Evolutionary conservation across 352 stramenopile species (phyloP).

Genomic region (Phytophthora foliorum): DNA sequence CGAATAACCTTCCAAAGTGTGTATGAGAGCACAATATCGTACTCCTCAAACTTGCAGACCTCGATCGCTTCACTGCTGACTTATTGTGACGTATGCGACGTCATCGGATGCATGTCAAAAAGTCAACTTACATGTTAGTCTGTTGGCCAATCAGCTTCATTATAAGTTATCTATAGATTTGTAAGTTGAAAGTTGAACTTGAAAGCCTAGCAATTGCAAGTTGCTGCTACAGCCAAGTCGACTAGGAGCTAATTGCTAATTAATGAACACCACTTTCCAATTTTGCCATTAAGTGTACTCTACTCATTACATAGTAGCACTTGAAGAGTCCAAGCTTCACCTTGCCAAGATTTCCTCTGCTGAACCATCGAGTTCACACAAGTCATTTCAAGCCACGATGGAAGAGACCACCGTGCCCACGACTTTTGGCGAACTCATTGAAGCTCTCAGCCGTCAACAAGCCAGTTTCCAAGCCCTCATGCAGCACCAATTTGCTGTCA

Average conservation of each 20-base stretch:
- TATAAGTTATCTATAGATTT: neutral
- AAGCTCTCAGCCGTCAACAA: conserved; percentile 1
- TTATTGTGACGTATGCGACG: conserved; percentile 1
- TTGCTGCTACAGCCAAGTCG: neutral
- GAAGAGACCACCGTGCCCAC: conserved; percentile 2
- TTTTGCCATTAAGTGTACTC: neutral
- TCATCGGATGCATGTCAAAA: neutral
- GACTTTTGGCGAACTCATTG: neutral
- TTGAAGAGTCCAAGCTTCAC: conserved; percentile 5
- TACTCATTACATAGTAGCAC: conserved; percentile 6
- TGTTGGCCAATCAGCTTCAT: neutral
- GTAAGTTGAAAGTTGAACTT: conserved; percentile 1
- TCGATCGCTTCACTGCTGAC: too few species aligned
- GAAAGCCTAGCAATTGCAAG: neutral
- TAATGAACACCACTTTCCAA: neutral
- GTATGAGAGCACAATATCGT: too few species aligned
- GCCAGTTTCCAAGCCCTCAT: conserved; percentile 8
- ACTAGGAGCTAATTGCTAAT: neutral
- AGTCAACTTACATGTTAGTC: neutral
- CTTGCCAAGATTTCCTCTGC: conserved; percentile 3
- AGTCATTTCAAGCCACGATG: neutral
- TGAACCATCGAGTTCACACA: neutral
- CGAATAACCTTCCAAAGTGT: too few species aligned
- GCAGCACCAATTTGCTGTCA: conserved; percentile 4
- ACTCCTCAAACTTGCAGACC: too few species aligned